Evolutionary conservation across 352 stramenopile genomes (phyloP).

Genomic region (Phytophthora macrochlamydospora): DNA sequence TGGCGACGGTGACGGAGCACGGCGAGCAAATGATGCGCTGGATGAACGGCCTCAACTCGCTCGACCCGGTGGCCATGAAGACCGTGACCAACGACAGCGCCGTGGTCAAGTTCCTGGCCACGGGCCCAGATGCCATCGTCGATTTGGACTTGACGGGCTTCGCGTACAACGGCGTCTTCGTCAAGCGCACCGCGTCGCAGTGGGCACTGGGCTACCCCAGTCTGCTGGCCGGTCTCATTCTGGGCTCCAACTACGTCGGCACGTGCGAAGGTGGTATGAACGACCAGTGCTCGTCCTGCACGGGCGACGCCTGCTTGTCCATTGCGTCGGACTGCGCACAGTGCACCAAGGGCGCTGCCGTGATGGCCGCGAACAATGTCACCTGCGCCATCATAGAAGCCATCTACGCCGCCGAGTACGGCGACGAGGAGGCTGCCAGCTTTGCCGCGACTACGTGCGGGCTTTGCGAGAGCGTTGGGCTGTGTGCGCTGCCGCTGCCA

Average conservation of each 20-base stretch:
- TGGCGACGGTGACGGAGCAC: constrained; percentile 40
- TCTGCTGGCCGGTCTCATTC: constrained; percentile 59
- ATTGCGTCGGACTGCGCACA: constrained; percentile 45
- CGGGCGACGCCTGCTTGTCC: constrained; percentile 36
- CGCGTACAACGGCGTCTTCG: constrained; percentile 80
- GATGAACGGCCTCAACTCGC: constrained; percentile 82
- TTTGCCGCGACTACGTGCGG: constrained; percentile 47
- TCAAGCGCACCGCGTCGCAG: constrained; percentile 53
- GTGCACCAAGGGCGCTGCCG: constrained; percentile 42
- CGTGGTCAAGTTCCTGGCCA: constrained; percentile 49
- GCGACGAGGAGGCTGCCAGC: constrained; percentile 36
- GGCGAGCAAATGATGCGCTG: constrained; percentile 70
- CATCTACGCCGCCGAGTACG: constrained; percentile 51
- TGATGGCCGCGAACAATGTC: constrained; percentile 47
- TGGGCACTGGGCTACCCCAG: constrained; percentile 80
- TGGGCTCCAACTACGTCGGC: constrained; percentile 60
- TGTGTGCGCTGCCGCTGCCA: constrained; percentile 67
- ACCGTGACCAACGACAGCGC: constrained; percentile 43
- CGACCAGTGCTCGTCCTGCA: constrained; percentile 48
- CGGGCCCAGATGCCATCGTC: constrained; percentile 34
- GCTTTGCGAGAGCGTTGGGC: constrained; percentile 47
- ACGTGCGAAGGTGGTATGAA: constrained; percentile 49
- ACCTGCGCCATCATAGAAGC: constrained; percentile 46
- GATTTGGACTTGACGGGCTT: constrained; percentile 62
- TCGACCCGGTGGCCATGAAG: constrained; percentile 70